Percentiles rank a stretch among this genome's conserved stretches.
phyloP scores from a whole-genome alignment of 2,329 filamentous ascomycete genomes.

The Orbilia brochopaga region DNA sequence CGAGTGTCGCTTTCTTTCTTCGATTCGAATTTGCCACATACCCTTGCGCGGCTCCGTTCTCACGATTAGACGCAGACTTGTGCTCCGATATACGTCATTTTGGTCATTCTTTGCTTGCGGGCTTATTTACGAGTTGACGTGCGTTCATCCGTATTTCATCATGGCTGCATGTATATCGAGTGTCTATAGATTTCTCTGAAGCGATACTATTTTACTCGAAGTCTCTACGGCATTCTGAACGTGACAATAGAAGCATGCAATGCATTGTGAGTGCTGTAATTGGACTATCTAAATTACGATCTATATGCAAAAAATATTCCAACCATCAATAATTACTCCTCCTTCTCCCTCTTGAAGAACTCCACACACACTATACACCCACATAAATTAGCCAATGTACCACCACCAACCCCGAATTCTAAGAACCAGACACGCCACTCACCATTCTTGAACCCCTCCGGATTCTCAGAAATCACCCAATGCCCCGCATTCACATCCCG shows the following conservation, averaged over 20 bases:
- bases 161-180: too few species aligned
- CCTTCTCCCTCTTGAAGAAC: conserved; percentile 43
- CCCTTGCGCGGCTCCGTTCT: conserved; percentile 11
- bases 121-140: too few species aligned
- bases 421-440: conserved; percentile 55
- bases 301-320: neutral
- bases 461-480: conserved; percentile 89
- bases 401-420: neutral
- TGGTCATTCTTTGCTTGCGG: conserved; percentile 6
- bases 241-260: too few species aligned
- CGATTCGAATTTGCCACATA: conserved; percentile 27
- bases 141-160: too few species aligned
- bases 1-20: neutral
- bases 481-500: conserved; percentile 79
- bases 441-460: conserved; percentile 78
- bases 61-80: conserved; percentile 53
- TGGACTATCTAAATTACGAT: neutral
- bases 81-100: neutral
- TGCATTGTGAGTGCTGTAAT: too few species aligned
- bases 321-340: conserved; percentile 1
- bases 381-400: neutral
- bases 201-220: too few species aligned
- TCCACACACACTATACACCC: conserved; percentile 31
- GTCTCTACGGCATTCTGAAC: too few species aligned
- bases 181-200: too few species aligned